Percentiles rank a stretch among this genome's conserved stretches.
Evolutionary conservation across 805 yeast genomes (phyloP).

Genomic region (Hanseniaspora lachancei): DNA sequence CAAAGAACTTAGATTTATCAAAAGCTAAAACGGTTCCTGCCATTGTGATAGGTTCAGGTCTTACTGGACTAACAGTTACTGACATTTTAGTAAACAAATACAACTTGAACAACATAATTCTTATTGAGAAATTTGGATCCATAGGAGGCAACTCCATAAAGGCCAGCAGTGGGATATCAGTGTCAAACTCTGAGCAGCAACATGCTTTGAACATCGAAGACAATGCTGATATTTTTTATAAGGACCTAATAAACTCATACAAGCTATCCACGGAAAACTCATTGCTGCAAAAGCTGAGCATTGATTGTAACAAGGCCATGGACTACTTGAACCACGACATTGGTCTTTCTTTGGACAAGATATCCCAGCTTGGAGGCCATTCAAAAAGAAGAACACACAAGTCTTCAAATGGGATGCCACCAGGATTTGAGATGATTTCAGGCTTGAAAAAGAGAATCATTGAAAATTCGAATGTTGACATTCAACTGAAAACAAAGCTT

Average conservation of each 20-base stretch:
- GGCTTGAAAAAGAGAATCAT: conserved; percentile 29
- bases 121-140: conserved; percentile 37
- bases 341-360: conserved; percentile 48
- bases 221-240: conserved; percentile 42
- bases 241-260: conserved; percentile 59
- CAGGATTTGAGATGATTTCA: conserved; percentile 46
- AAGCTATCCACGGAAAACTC: conserved; percentile 28
- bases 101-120: conserved; percentile 30
- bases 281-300: conserved; percentile 46
- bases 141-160: conserved; percentile 50
- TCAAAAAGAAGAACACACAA: conserved; percentile 70
- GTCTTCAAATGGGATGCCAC: conserved; percentile 46
- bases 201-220: conserved; percentile 29
- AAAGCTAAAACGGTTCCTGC: conserved; percentile 21
- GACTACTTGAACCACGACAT: conserved; percentile 60
- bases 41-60: conserved; percentile 43
- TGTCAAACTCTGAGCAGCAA: conserved; percentile 58
- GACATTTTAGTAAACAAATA: conserved; percentile 28
- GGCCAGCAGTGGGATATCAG: conserved; percentile 56
- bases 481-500: conserved; percentile 31
- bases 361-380: conserved; percentile 74
- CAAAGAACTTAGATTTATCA: background rate
- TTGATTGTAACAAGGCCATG: conserved; percentile 53
- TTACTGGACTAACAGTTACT: conserved; percentile 42
- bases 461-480: conserved; percentile 24